Conservation (phyloP, 257 asterid genomes). For the Solanum pennellii region DNA sequence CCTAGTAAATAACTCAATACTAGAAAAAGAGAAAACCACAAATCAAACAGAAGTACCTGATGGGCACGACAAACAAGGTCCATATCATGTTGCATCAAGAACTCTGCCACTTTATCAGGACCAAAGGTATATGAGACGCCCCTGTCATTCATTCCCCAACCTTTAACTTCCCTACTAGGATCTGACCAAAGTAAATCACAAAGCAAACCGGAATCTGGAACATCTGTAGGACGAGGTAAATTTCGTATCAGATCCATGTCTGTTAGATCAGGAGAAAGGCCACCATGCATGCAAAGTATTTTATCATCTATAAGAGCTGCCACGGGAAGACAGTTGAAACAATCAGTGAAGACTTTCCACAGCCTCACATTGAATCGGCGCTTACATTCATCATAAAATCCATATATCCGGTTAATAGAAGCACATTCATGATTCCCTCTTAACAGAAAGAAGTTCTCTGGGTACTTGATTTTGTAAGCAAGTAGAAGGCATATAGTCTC, state of each 20-base stretch:
- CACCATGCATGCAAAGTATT: slow-evolving; percentile 27
- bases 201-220: slow-evolving; percentile 26
- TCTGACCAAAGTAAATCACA: slow-evolving; percentile 30
- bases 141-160: slow-evolving; percentile 31
- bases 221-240: slow-evolving; percentile 24
- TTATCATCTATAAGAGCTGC: slow-evolving; percentile 27
- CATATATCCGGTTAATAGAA: slow-evolving; percentile 25
- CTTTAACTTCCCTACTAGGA: slow-evolving; percentile 23
- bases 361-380: slow-evolving; percentile 22
- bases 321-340: slow-evolving; percentile 26
- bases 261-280: slow-evolving; percentile 28
- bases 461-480: slow-evolving; percentile 26
- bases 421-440: slow-evolving; percentile 31
- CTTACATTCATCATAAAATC: slow-evolving; percentile 26
- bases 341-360: slow-evolving; percentile 25
- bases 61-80: slow-evolving; percentile 31
- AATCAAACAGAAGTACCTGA: slow-evolving; percentile 5
- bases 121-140: slow-evolving; percentile 29
- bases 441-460: slow-evolving; percentile 20
- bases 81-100: slow-evolving; percentile 24
- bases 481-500: slow-evolving; percentile 29
- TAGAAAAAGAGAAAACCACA: neutral
- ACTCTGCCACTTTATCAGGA: slow-evolving; percentile 19
- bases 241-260: slow-evolving; percentile 19
- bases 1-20: neutral